Base-by-base conservation (phyloP, 2,329 filamentous ascomycete genomes). In the Trichoderma breve region DNA sequence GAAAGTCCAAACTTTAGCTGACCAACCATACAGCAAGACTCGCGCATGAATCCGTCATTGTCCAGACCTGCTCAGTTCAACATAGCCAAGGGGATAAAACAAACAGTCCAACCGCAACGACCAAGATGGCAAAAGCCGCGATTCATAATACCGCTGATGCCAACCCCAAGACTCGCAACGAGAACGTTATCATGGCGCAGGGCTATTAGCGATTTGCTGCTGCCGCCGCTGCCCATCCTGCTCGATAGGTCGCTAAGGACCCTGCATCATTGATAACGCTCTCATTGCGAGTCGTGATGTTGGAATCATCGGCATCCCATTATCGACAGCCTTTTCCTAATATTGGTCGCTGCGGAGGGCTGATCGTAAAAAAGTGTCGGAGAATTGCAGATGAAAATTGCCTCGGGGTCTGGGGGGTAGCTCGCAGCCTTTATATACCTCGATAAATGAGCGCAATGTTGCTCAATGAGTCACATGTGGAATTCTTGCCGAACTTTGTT, bases 1-100 rank as follows among this genome's bases (percentile, higher is more conserved):
- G 3, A 0, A 21, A 4, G 18, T 8, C 15, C n/a, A 6, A 21
- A 21, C 1, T 21, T 0, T 2, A 51, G n/a, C n/a, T 51, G 4
- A 51, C 9, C 43, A n/a, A 51, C 4, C 43, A 0, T 21, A 11
- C 18, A 47, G 43, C 2, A n/a, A 21, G 43, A 47, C 8, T 11
- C 7, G 2, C n/a, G 18, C 0, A 47, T 51, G 3, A 51, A 47
- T 47, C n/a, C n/a, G 2, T 1, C n/a, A 47, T 47, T 1, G 3
- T 11, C 6, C 0, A 47, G 43, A 11, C 0, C 36, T 3, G 15
- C 39, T 43, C 39, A 43, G 39, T 43, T 9, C 18, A 21, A 21
- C 43, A 47, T 0, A 0, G 8, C 8, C 43, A 21, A 47, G 18
- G 43, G 4, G 9, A 21, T 21, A 9, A 47, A 47, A 43, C 3